Conservation (phyloP, 1,284 basidiomycete genomes). For the Rhodotorula mucilaginosa region DNA sequence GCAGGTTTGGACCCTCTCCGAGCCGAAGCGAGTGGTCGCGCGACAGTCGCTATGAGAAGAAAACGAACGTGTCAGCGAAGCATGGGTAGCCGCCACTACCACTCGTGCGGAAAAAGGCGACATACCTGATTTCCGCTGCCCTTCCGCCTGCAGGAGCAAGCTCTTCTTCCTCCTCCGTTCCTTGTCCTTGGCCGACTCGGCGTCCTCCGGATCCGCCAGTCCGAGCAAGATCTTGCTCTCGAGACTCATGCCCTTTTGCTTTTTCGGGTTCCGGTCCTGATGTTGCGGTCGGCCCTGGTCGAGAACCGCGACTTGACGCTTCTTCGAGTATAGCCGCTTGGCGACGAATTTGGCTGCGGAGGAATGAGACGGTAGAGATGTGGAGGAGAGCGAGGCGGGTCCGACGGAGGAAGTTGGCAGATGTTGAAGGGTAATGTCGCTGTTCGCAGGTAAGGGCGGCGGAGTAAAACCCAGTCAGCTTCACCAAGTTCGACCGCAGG, state of each 20-base stretch:
- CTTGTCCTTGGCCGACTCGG: conserved; percentile 27
- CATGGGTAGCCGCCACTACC: no score
- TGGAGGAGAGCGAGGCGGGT: conserved; percentile 32
- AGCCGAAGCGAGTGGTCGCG: conserved; percentile 27
- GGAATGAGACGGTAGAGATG: conserved; percentile 30
- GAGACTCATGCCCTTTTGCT: conserved; percentile 29
- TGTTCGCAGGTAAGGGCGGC: background rate
- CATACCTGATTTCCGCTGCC: conserved; percentile 30
- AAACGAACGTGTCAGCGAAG: background rate
- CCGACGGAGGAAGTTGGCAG: conserved; percentile 11
- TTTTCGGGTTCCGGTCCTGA: conserved; percentile 25
- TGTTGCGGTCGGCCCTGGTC: conserved; percentile 17
- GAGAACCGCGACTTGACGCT: conserved; percentile 36
- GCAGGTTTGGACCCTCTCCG: conserved; percentile 25
- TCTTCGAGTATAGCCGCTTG: conserved; percentile 36
- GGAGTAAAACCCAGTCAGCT: background rate
- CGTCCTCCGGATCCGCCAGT: conserved; percentile 25
- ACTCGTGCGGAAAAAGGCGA: background rate
- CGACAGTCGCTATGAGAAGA: conserved; percentile 1
- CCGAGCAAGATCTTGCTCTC: conserved; percentile 36
- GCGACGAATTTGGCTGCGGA: conserved; percentile 40
- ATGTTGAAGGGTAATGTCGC: conserved; percentile 37
- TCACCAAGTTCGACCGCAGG: no score
- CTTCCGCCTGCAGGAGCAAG: conserved; percentile 34
- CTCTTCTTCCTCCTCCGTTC: conserved; percentile 28